Percentiles rank a stretch among this genome's conserved stretches.
Evolutionary conservation across 208 protist species (phyloP).

Genomic region (Trichomonas gallinae): DNA sequence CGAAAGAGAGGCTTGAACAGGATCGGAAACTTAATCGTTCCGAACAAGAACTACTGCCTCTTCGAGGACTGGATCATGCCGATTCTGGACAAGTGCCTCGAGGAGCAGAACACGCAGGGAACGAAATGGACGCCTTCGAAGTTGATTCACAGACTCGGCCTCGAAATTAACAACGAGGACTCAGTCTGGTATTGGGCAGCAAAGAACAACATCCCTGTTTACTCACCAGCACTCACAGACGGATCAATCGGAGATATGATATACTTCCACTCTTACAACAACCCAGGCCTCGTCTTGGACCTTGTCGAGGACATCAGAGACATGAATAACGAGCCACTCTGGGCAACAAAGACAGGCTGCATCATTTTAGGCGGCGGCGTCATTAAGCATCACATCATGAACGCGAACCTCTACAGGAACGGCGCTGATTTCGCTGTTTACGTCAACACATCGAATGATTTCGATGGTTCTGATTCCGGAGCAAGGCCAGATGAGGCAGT

Average conservation of each 20-base stretch:
- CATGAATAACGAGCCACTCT: slow-evolving; percentile 82
- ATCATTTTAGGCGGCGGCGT: slow-evolving; percentile 71
- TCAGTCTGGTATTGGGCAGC: slow-evolving; percentile 93
- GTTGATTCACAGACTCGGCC: slow-evolving; percentile 82
- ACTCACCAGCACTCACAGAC: slow-evolving; percentile 93
- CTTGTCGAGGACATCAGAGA: slow-evolving; percentile 75
- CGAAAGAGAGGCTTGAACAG: slow-evolving; percentile 45
- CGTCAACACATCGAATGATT: slow-evolving; percentile 55
- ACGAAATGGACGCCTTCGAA: slow-evolving; percentile 74
- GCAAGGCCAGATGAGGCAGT: slow-evolving; percentile 95
- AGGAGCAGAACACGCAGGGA: slow-evolving; percentile 59
- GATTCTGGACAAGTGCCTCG: slow-evolving; percentile 67
- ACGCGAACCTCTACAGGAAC: slow-evolving; percentile 64
- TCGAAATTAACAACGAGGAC: slow-evolving; percentile 70
- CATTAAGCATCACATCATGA: slow-evolving; percentile 50
- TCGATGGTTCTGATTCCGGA: slow-evolving; percentile 91
- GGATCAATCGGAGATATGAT: slow-evolving; percentile 99
- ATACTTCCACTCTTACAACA: slow-evolving; percentile 91
- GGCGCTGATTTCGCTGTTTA: slow-evolving; percentile 83
- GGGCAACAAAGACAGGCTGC: slow-evolving; percentile 76
- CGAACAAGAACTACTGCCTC: slow-evolving; percentile 96
- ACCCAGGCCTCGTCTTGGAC: slow-evolving; percentile 79
- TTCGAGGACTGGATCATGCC: slow-evolving; percentile 99
- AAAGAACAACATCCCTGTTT: slow-evolving; percentile 94
- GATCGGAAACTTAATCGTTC: slow-evolving; percentile 97